Percentiles rank a stretch among this genome's conserved stretches.
These are phyloP conservation scores for Jamesozyma lodderae DNA, from an alignment of 805 yeast species.

Conservation along the genomic window DNA sequence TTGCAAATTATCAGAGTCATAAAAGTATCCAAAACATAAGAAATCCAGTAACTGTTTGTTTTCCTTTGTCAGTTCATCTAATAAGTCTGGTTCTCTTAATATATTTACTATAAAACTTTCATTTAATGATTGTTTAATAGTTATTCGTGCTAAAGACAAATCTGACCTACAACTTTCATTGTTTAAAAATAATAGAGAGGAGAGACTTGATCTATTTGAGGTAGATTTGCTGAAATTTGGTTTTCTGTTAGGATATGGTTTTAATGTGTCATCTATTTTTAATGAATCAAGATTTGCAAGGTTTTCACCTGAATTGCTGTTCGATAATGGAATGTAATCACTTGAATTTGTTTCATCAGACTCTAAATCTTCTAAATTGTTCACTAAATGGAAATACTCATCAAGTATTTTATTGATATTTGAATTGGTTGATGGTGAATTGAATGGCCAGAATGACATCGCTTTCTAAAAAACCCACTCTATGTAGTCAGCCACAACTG, in stretches of 20 bases:
- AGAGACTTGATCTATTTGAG: conserved; percentile 3
- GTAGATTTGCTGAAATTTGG: not conserved
- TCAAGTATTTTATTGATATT: conserved; percentile 30
- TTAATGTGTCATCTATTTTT: not conserved
- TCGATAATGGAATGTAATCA: not conserved
- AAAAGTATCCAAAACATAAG: conserved; percentile 38
- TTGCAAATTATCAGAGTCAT: conserved; percentile 8
- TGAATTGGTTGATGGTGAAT: conserved; percentile 25
- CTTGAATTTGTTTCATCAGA: not conserved
- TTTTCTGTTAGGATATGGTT: not conserved
- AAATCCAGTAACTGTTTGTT: conserved; percentile 39
- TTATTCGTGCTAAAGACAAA: no score
- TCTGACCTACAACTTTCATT: not conserved
- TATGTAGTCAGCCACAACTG: no score
- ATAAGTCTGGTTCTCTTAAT: conserved; percentile 32
- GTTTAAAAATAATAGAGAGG: conserved; percentile 3
- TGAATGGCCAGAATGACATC: conserved; percentile 37
- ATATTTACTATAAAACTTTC: conserved; percentile 30
- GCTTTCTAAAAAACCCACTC: no score
- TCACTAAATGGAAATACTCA: conserved; percentile 20
- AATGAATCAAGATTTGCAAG: not conserved
- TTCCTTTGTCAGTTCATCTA: conserved; percentile 31
- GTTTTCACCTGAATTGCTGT: not conserved
- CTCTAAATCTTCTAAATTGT: not conserved
- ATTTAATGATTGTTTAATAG: not conserved